These are phyloP conservation scores for Fonsecaea multimorphosa DNA, from an alignment of 2,329 filamentous ascomycete species.

Conservation along the genomic window DNA sequence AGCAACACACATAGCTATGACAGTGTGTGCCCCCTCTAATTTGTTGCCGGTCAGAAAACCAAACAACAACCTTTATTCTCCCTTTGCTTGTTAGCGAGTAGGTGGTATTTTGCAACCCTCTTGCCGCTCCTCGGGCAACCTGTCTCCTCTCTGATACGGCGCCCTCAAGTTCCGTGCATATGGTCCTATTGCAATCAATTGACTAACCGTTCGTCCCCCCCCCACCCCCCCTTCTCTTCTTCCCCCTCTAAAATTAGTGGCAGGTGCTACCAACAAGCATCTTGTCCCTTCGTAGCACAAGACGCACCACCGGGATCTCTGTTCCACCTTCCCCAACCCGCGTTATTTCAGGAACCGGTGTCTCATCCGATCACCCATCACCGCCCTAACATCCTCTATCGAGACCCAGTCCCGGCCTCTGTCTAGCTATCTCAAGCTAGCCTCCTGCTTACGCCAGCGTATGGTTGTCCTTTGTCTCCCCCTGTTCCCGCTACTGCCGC, in stretches of 20 bases:
- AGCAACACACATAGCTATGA: too few species aligned
- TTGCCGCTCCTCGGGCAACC: too few species aligned
- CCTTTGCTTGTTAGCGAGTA: too few species aligned
- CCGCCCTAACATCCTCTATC: neutral
- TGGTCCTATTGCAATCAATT: neutral
- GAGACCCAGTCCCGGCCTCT: neutral
- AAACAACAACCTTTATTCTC: too few species aligned
- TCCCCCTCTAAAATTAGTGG: slow-evolving; percentile 15
- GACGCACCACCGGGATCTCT: slow-evolving; percentile 5
- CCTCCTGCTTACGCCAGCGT: neutral
- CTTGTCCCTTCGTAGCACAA: too few species aligned
- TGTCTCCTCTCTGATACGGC: neutral
- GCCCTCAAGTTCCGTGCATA: slow-evolving; percentile 14
- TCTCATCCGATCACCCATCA: slow-evolving; percentile 12
- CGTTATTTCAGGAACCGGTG: slow-evolving; percentile 14
- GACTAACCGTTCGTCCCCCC: too few species aligned
- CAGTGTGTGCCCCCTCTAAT: too few species aligned
- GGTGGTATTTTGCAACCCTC: too few species aligned
- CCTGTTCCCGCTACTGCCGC: slow-evolving; percentile 1
- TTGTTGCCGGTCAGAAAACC: too few species aligned
- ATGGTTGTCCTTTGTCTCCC: neutral
- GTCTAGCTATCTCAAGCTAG: slow-evolving; percentile 13
- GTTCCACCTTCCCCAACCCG: neutral
- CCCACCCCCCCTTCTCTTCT: neutral
- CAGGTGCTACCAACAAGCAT: neutral